Percentiles rank a stretch among this genome's conserved stretches.
Conservation (phyloP, 129 eudicot genomes). For the Smallanthus sonchifolius region DNA sequence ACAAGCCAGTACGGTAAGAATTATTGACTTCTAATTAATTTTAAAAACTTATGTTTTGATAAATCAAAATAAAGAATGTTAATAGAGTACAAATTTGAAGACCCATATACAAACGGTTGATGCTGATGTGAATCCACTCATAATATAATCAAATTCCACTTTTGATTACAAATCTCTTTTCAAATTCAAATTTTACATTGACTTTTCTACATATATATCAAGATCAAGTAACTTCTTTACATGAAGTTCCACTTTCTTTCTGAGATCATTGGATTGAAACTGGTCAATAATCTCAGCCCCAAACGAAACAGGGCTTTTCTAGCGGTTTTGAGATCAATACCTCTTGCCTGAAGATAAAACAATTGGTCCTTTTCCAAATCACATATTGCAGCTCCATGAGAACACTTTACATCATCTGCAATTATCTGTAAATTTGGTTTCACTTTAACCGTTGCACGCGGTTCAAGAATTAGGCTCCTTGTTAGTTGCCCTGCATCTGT, state of each 20-base stretch:
- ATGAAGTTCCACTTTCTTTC: constrained; percentile 59
- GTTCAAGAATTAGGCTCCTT: constrained; percentile 80
- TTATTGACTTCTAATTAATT: neutral
- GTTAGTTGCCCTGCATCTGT: constrained; percentile 95
- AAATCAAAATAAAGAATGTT: neutral
- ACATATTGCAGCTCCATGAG: constrained; percentile 92
- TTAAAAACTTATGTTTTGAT: neutral
- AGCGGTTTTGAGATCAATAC: constrained; percentile 63
- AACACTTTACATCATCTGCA: constrained; percentile 94
- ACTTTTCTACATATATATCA: neutral
- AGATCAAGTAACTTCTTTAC: constrained; percentile 56
- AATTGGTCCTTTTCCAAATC: constrained; percentile 85
- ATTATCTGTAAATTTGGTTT: constrained; percentile 83
- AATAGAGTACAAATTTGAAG: neutral
- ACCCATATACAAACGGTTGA: neutral
- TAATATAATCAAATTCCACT: constrained; percentile 2
- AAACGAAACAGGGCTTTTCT: constrained; percentile 75
- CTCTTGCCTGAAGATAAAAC: constrained; percentile 89
- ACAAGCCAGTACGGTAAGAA: neutral
- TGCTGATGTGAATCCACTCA: neutral
- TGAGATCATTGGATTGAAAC: constrained; percentile 45
- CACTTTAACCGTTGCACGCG: constrained; percentile 79
- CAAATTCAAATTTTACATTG: constrained; percentile 10
- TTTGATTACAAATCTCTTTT: neutral
- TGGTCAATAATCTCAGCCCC: constrained; percentile 78